phyloP scores from a whole-genome alignment of 371 early-diverging fungal species.

The Apophysomyces trapeziformis region DNA sequence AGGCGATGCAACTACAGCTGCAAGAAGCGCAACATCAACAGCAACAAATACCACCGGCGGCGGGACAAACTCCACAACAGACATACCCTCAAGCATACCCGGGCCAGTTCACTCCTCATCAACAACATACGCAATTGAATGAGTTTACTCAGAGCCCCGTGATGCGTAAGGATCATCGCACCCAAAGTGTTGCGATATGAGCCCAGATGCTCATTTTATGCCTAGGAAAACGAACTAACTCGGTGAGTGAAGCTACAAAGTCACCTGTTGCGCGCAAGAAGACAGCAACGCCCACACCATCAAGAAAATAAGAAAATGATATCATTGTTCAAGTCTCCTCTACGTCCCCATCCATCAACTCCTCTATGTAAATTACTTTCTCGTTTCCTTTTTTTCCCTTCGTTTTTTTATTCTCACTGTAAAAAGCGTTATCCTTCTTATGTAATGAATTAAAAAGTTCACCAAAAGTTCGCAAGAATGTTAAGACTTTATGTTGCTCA shows the following conservation, averaged over 20 bases:
- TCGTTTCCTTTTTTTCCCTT: constrained; percentile 6
- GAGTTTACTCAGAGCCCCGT: constrained; percentile 2
- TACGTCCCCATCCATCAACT: background rate
- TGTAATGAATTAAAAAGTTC: background rate
- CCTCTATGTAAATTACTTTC: constrained; percentile 11
- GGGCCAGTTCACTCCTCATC: constrained; percentile 9
- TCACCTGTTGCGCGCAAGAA: constrained; percentile 7
- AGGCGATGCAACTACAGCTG: constrained; percentile 11
- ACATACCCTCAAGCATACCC: constrained; percentile 11
- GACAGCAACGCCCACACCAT: constrained; percentile 8
- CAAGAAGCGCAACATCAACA: constrained; percentile 10
- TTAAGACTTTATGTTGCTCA: no score
- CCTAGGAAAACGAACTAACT: constrained; percentile 4
- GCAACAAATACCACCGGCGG: constrained; percentile 9
- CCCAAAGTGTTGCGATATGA: background rate
- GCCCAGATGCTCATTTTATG: background rate
- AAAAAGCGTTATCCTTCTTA: constrained; percentile 6
- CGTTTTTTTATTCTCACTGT: constrained; percentile 5
- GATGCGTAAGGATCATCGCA: constrained; percentile 1
- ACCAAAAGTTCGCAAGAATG: no score
- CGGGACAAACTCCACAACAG: constrained; percentile 9
- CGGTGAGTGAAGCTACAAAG: constrained; percentile 6
- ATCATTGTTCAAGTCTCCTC: constrained; percentile 7
- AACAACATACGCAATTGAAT: constrained; percentile 3
- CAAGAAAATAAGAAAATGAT: constrained; percentile 8